phyloP scores from a whole-genome alignment of 225 moss, liverwort and hornwort species.

The Takakia lepidozioides region DNA sequence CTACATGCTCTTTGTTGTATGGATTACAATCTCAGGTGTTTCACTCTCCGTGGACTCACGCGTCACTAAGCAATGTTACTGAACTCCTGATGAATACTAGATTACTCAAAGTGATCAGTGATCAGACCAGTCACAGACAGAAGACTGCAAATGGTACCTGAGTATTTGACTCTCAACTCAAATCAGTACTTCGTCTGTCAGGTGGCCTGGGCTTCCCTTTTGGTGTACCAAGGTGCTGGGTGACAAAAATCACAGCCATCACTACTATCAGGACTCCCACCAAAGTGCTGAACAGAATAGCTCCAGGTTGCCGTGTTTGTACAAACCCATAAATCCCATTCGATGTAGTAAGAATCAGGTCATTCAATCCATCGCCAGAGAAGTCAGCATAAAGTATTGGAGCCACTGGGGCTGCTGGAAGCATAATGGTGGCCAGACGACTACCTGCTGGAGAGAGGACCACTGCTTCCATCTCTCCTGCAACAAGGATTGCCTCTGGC shows the following conservation, averaged over 20 bases:
- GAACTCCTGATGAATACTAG: too few species aligned
- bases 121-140: too few species aligned
- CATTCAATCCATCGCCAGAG: slow-evolving; percentile 75
- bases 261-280: slow-evolving; percentile 73
- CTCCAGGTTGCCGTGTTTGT: slow-evolving; percentile 87
- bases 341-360: slow-evolving; percentile 60
- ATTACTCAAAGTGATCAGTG: too few species aligned
- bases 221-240: slow-evolving; percentile 62
- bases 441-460: slow-evolving; percentile 77
- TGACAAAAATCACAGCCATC: slow-evolving; percentile 76
- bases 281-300: slow-evolving; percentile 72
- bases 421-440: slow-evolving; percentile 32
- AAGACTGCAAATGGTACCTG: too few species aligned
- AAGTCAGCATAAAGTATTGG: slow-evolving; percentile 59
- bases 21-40: too few species aligned
- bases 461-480: slow-evolving; percentile 69
- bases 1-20: too few species aligned
- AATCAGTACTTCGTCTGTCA: too few species aligned
- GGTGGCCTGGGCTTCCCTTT: slow-evolving; percentile 65
- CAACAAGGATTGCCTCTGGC: slow-evolving; percentile 69
- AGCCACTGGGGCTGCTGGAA: slow-evolving; percentile 48
- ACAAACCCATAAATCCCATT: slow-evolving; percentile 67
- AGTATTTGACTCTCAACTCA: too few species aligned
- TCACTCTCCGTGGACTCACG: too few species aligned
- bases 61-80: too few species aligned